Evolutionary conservation across 257 asterid genomes (phyloP).

Genomic region (Solanum neorickii): DNA sequence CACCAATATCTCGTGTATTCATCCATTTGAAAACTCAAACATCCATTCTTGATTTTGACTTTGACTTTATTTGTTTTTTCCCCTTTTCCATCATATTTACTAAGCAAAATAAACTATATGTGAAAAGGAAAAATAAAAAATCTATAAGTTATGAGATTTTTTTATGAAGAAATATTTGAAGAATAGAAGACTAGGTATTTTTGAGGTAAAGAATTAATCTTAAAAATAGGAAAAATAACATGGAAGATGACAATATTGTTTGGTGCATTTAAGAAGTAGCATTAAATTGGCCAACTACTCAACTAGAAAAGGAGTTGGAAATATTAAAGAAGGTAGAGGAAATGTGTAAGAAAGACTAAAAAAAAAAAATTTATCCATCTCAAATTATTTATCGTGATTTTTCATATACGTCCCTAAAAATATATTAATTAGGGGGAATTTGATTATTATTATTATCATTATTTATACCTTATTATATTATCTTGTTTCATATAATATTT

Average conservation of each 20-base stretch:
- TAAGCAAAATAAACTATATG: background rate
- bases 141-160: background rate
- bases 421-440: too few relatives aligned
- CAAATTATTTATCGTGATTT: background rate
- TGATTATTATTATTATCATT: background rate
- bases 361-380: background rate
- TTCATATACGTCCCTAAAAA: background rate
- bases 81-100: background rate
- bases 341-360: background rate
- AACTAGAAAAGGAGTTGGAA: slow-evolving; percentile 19
- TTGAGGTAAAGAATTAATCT: background rate
- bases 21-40: background rate
- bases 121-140: background rate
- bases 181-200: background rate
- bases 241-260: slow-evolving; percentile 2
- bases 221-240: background rate
- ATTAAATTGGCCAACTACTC: slow-evolving; percentile 19
- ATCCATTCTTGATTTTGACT: background rate
- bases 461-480: background rate
- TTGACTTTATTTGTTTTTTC: background rate
- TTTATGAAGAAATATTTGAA: background rate
- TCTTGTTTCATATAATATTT: background rate
- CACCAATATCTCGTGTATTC: slow-evolving; percentile 23
- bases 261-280: slow-evolving; percentile 10
- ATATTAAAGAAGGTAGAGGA: background rate